Conservation (phyloP, 352 stramenopile genomes). For the Phytophthora sp. region DNA sequence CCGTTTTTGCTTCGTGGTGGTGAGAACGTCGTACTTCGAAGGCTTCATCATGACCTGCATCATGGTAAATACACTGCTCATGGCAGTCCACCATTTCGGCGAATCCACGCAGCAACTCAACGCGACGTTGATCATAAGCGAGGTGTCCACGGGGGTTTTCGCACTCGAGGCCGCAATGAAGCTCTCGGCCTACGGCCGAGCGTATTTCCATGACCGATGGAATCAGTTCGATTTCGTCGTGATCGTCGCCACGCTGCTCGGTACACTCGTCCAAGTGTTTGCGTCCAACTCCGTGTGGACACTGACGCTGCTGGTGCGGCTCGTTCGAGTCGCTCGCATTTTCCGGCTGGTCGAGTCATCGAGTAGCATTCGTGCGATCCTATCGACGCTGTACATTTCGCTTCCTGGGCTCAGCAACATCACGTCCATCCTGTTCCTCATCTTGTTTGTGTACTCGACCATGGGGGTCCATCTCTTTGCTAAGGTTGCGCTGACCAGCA, state of each 20-base stretch:
- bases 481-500: slow-evolving; percentile 72
- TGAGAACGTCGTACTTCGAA: slow-evolving; percentile 76
- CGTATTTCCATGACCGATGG: slow-evolving; percentile 84
- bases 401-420: slow-evolving; percentile 91
- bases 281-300: slow-evolving; percentile 52
- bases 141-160: slow-evolving; percentile 86
- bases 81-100: slow-evolving; percentile 87
- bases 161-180: slow-evolving; percentile 87
- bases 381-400: slow-evolving; percentile 89
- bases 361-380: slow-evolving; percentile 81
- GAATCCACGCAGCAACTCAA: slow-evolving; percentile 50
- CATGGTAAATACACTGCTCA: slow-evolving; percentile 86
- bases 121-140: slow-evolving; percentile 56
- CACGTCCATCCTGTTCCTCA: slow-evolving; percentile 87
- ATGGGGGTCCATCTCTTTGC: slow-evolving; percentile 92
- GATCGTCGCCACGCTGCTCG: slow-evolving; percentile 41
- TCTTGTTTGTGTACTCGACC: slow-evolving; percentile 93
- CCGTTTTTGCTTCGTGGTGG: slow-evolving; percentile 55
- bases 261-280: slow-evolving; percentile 38
- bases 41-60: slow-evolving; percentile 88
- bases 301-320: slow-evolving; percentile 80
- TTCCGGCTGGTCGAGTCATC: slow-evolving; percentile 79
- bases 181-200: slow-evolving; percentile 66
- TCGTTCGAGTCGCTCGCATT: slow-evolving; percentile 89
- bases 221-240: slow-evolving; percentile 90